Evolutionary conservation across 164 flowering plant species (phyloP), one percentile per base, ranked within the genome.

Genomic region (Vitis cinerea): DNA sequence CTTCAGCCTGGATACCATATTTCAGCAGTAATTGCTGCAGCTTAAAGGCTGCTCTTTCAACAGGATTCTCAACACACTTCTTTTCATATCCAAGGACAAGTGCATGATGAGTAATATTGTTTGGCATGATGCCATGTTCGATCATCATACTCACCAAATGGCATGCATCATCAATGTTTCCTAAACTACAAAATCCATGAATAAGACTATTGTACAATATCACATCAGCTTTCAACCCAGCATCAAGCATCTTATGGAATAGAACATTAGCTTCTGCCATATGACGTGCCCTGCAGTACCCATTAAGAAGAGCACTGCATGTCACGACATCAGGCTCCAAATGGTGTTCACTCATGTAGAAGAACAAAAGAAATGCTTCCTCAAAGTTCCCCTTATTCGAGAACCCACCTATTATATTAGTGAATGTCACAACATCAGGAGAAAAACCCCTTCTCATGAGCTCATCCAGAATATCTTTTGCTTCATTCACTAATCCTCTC

Each of bases 301-400:
- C 85, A 79, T 74, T 70, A 52, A 86, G 83, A 68, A 86, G 75
- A 72, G 88, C 82, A 66, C 85, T 80, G 72, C 84, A 84, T 37
- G 84, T 80, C 23, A 84, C 75, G 23, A 83, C 80, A 80, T 86
- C 90, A 66, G 85, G 88, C 61, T 67, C 68, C 31, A 80, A 71
- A 27, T 74, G 68, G 44, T 65, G 66, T 44, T 83, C 81, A 62
- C 79, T 75, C 85, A 86, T 84, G 64, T 65, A 68, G 19, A 72
- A 72, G 88, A 86, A 84, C 67, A 83, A 37, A 52, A 79, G 77
- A 78, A 75, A 81, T 13, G 83, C 88, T 61, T 84, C 84, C 63
- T 77, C 77, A 68, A 81, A 83, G 47, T 68, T 72, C 17, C 80
- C 87, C 55, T 47, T 76, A 49, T 65, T 80, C 14, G 81, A 65